Evolutionary conservation across 148 eudicot species (phyloP).

Genomic region (Limonium bicolor): DNA sequence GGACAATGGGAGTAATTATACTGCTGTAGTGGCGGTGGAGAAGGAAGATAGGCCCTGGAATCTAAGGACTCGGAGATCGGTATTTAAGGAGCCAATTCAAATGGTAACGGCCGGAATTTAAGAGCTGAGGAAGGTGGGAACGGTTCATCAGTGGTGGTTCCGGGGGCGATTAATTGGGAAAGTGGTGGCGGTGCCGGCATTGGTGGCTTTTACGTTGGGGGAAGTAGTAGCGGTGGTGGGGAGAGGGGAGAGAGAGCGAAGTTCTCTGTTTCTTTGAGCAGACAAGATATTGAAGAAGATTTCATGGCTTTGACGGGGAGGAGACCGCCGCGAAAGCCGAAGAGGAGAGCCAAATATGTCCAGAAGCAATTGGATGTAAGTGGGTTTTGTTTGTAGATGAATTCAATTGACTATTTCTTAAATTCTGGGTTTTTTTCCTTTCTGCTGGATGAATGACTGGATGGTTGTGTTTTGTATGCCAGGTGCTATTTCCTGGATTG

Average conservation of each 20-base stretch:
- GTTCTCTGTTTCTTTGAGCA: slow-evolving; percentile 19
- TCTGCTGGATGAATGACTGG: slow-evolving; percentile 1
- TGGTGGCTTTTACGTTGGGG: no score
- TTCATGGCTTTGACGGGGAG: slow-evolving; percentile 16
- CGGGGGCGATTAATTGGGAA: neutral
- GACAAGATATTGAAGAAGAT: slow-evolving; percentile 28
- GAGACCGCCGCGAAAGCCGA: slow-evolving; percentile 30
- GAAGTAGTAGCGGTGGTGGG: neutral
- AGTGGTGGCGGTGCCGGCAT: no score
- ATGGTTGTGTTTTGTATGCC: slow-evolving; percentile 1
- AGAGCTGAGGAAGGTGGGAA: slow-evolving; percentile 5
- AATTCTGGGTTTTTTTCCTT: neutral
- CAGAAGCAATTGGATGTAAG: slow-evolving; percentile 28
- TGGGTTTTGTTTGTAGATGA: neutral
- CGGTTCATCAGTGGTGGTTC: no score
- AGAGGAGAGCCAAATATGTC: slow-evolving; percentile 19
- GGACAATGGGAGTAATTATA: no score
- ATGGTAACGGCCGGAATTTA: slow-evolving; percentile 8
- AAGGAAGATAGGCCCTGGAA: slow-evolving; percentile 45
- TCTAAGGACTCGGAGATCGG: slow-evolving; percentile 54
- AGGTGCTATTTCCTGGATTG: slow-evolving; percentile 27
- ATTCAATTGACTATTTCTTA: neutral
- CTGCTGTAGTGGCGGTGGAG: slow-evolving; percentile 4
- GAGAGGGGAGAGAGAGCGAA: slow-evolving; percentile 10
- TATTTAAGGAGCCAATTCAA: slow-evolving; percentile 17